Percentiles rank a stretch among this genome's conserved stretches.
phyloP scores from a whole-genome alignment of 2,329 filamentous ascomycete genomes.

The Epichloe festucae region DNA sequence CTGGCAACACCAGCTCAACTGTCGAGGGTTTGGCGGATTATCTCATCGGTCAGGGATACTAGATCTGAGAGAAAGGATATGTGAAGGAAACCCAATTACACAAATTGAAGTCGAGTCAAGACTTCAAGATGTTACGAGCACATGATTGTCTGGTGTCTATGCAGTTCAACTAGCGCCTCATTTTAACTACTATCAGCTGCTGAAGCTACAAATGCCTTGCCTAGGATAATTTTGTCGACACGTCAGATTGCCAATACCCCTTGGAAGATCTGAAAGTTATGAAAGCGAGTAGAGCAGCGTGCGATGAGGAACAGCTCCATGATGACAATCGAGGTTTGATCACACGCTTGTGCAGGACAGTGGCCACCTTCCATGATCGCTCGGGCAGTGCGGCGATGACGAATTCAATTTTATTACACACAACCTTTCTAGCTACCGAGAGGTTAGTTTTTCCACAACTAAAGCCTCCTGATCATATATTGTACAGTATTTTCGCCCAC shows the following conservation, averaged over 20 bases:
- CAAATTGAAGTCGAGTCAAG: constrained; percentile 1
- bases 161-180: constrained; percentile 5
- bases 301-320: too few species aligned
- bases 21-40: constrained; percentile 82
- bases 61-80: not conserved
- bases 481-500: not conserved
- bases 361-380: too few species aligned
- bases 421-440: not conserved
- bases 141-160: constrained; percentile 4
- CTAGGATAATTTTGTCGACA: not conserved
- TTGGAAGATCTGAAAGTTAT: too few species aligned
- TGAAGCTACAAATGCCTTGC: not conserved
- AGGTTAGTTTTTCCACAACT: not conserved
- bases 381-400: not conserved
- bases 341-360: too few species aligned
- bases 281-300: too few species aligned
- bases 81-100: constrained; percentile 3
- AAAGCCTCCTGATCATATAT: not conserved
- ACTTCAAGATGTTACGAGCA: constrained; percentile 3
- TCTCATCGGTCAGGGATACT: constrained; percentile 68
- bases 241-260: too few species aligned
- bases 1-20: constrained; percentile 62
- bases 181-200: constrained; percentile 1
- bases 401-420: not conserved
- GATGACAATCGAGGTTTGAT: too few species aligned